Evolutionary conservation across 2,329 filamentous ascomycete species (phyloP).

Genomic region (Thielaviopsis ethacetica): DNA sequence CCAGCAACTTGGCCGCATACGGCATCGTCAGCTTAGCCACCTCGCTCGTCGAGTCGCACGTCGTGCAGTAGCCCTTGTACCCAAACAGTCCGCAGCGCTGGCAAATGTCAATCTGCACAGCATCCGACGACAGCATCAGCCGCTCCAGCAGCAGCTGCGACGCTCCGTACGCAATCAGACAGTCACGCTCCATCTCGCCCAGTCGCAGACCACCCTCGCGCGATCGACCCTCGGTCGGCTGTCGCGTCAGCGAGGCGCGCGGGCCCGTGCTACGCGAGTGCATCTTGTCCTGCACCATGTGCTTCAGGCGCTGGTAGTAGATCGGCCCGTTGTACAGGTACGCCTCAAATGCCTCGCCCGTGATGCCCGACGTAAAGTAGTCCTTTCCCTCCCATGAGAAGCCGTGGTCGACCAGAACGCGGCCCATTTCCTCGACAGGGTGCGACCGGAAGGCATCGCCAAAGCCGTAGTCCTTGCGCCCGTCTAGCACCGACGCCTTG

Average conservation of each 20-base stretch:
- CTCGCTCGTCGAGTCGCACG: constrained; percentile 68
- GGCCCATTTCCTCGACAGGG: constrained; percentile 76
- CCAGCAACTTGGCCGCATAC: constrained; percentile 88
- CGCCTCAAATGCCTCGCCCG: constrained; percentile 80
- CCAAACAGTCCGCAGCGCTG: constrained; percentile 90
- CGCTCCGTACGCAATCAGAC: constrained; percentile 90
- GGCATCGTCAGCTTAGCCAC: constrained; percentile 93
- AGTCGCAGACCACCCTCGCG: constrained; percentile 81
- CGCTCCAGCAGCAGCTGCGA: constrained; percentile 83
- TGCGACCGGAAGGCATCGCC: constrained; percentile 68
- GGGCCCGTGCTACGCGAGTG: constrained; percentile 86
- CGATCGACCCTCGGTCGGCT: constrained; percentile 90
- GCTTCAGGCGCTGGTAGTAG: constrained; percentile 98
- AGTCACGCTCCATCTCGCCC: constrained; percentile 98
- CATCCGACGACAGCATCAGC: constrained; percentile 87
- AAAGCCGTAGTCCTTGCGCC: constrained; percentile 72
- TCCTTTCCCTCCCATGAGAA: constrained; percentile 98
- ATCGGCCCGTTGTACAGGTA: constrained; percentile 99
- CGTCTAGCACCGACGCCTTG: constrained; percentile 78
- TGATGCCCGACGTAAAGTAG: constrained; percentile 88
- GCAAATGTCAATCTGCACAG: constrained; percentile 82
- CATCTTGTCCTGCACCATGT: constrained; percentile 99
- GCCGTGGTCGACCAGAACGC: constrained; percentile 68
- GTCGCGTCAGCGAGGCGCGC: constrained; percentile 77
- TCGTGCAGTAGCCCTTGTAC: constrained; percentile 87